These are phyloP conservation scores for Albifimbria verrucaria DNA, from an alignment of 2,329 filamentous ascomycete genomes.

Conservation along the genomic window DNA sequence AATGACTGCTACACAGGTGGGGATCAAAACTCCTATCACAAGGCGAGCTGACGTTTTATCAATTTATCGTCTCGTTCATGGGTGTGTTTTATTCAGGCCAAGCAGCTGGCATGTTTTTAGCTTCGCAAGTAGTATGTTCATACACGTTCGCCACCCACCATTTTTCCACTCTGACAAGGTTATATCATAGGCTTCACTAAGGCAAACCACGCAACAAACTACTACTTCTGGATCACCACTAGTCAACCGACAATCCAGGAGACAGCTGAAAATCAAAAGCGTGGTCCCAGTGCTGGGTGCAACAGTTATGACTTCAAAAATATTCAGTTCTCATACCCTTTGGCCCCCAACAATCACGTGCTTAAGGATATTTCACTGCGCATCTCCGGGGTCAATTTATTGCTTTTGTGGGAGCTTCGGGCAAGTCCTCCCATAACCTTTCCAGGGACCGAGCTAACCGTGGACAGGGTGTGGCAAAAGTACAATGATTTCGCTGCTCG, in stretches of 20 bases:
- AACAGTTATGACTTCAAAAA: conserved; percentile 37
- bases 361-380: conserved; percentile 34
- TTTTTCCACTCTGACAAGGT: conserved; percentile 3
- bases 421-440: neutral
- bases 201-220: conserved; percentile 42
- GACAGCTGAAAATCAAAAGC: conserved; percentile 31
- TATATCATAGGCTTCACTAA: conserved; percentile 40
- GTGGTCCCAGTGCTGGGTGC: conserved; percentile 30
- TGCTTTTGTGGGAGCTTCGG: conserved; percentile 43
- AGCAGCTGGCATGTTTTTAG: conserved; percentile 32
- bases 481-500: conserved; percentile 50
- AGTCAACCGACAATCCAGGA: conserved; percentile 33
- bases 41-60: neutral
- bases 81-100: conserved; percentile 39
- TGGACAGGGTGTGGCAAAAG: conserved; percentile 52
- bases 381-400: conserved; percentile 42
- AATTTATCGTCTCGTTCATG: neutral
- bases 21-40: neutral
- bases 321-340: conserved; percentile 61
- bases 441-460: neutral
- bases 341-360: conserved; percentile 31
- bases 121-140: conserved; percentile 36
- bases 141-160: neutral
- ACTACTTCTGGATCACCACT: conserved; percentile 40
- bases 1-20: neutral